Evolutionary conservation across 139 green algal genomes (phyloP).

Genomic region (Chlorella sp.): DNA sequence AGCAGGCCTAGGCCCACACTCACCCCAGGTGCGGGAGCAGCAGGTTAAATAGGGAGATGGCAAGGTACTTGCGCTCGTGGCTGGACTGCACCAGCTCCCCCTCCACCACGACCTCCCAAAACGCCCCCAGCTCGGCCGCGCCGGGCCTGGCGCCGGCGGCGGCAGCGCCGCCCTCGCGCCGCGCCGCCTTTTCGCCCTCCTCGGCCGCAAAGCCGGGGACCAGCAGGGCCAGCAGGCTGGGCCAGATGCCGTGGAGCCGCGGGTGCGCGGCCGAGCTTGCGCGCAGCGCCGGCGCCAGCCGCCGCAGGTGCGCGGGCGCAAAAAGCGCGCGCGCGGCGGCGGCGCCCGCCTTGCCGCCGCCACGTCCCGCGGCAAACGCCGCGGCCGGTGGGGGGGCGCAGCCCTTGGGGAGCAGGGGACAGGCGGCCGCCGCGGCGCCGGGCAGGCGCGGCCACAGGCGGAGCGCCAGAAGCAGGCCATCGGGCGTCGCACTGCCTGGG

Average conservation of each 20-base stretch:
- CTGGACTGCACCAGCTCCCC: slow-evolving; percentile 54
- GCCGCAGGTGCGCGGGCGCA: slow-evolving; percentile 38
- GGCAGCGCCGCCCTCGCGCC: neutral
- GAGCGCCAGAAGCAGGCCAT: slow-evolving; percentile 65
- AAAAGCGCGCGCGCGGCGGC: slow-evolving; percentile 56
- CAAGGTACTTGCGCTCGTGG: slow-evolving; percentile 76
- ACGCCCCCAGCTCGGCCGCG: slow-evolving; percentile 39
- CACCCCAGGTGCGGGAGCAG: slow-evolving; percentile 57
- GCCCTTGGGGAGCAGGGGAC: slow-evolving; percentile 52
- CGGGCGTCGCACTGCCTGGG: neutral
- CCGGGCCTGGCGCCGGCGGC: neutral
- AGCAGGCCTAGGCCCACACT: no score
- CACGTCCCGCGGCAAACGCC: no score
- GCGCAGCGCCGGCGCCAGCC: slow-evolving; percentile 52
- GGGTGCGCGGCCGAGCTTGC: slow-evolving; percentile 51
- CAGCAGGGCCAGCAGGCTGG: slow-evolving; percentile 68
- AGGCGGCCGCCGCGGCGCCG: slow-evolving; percentile 18
- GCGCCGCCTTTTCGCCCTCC: slow-evolving; percentile 43
- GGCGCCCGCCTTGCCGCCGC: slow-evolving; percentile 23
- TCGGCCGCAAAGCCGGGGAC: slow-evolving; percentile 59
- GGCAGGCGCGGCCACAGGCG: slow-evolving; percentile 68
- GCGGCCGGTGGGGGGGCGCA: neutral
- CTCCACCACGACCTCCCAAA: slow-evolving; percentile 66
- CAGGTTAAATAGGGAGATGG: slow-evolving; percentile 70
- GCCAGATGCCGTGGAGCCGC: slow-evolving; percentile 72